Percentiles rank a stretch among this genome's conserved stretches.
Conservation (phyloP, 2,329 filamentous ascomycete species). For the Periconia sp. region DNA sequence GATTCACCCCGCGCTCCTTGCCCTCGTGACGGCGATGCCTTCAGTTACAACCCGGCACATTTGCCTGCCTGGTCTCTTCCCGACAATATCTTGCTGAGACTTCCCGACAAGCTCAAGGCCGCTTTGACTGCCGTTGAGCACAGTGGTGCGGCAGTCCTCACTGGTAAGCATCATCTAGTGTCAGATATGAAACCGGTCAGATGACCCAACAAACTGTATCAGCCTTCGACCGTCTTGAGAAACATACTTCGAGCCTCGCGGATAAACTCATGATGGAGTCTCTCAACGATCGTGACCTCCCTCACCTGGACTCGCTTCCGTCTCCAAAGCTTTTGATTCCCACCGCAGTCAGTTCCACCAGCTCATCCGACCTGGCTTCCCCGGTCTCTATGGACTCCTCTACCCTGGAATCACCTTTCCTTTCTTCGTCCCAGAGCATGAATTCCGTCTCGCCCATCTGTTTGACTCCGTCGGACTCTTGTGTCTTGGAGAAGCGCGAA, state of each 20-base stretch:
- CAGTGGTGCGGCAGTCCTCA: conserved; percentile 49
- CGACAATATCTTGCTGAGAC: conserved; percentile 36
- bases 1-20: conserved; percentile 34
- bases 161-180: conserved; percentile 33
- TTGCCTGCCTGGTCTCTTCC: conserved; percentile 44
- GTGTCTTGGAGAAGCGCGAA: conserved; percentile 12
- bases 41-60: conserved; percentile 41
- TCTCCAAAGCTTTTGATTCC: conserved; percentile 25
- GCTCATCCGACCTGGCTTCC: conserved; percentile 27
- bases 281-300: conserved; percentile 20
- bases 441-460: conserved; percentile 32
- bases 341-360: conserved; percentile 35
- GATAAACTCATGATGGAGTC: conserved; percentile 17
- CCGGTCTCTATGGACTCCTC: conserved; percentile 25
- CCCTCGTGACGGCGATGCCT: conserved; percentile 40
- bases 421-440: conserved; percentile 23
- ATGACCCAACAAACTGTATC: conserved; percentile 12
- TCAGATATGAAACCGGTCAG: background rate
- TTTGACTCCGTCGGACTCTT: conserved; percentile 22
- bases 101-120: conserved; percentile 39
- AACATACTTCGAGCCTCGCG: conserved; percentile 21
- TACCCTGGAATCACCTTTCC: conserved; percentile 28
- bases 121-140: conserved; percentile 43
- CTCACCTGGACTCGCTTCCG: conserved; percentile 27
- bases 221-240: conserved; percentile 35